Conservation (phyloP, 2,329 filamentous ascomycete genomes). For the Talaromyces sp. region DNA sequence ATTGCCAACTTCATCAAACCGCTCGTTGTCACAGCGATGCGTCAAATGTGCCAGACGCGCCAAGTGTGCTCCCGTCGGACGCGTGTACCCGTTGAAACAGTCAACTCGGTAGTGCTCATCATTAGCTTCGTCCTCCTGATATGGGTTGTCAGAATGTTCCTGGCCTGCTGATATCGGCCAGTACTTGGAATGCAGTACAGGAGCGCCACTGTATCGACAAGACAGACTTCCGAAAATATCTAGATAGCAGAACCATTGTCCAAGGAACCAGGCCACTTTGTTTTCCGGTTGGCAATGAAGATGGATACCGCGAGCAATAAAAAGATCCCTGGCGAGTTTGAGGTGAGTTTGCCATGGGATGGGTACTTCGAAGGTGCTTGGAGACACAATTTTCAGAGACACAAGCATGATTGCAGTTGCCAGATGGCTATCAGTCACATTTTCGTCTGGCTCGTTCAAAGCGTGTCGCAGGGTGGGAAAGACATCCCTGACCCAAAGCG, state of each 20-base stretch:
- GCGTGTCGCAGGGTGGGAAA: slow-evolving; percentile 65
- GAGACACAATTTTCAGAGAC: slow-evolving; percentile 78
- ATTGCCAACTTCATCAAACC: slow-evolving; percentile 55
- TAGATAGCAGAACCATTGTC: slow-evolving; percentile 79
- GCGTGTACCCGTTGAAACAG: slow-evolving; percentile 77
- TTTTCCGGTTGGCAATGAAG: slow-evolving; percentile 52
- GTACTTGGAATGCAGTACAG: slow-evolving; percentile 51
- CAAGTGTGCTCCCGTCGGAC: slow-evolving; percentile 66
- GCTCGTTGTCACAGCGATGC: slow-evolving; percentile 63
- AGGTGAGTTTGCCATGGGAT: slow-evolving; percentile 80
- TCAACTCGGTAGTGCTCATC: slow-evolving; percentile 67
- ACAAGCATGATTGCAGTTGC: slow-evolving; percentile 82
- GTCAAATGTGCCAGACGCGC: slow-evolving; percentile 70
- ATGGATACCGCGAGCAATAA: slow-evolving; percentile 62
- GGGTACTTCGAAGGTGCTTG: slow-evolving; percentile 73
- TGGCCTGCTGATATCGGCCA: slow-evolving; percentile 31
- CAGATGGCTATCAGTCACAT: slow-evolving; percentile 69
- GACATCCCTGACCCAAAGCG: slow-evolving; percentile 71
- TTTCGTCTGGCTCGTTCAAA: slow-evolving; percentile 58
- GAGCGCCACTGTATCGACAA: slow-evolving; percentile 55
- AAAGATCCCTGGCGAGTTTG: slow-evolving; percentile 70
- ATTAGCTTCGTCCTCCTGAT: slow-evolving; percentile 50
- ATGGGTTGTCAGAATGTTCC: slow-evolving; percentile 19
- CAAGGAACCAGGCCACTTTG: slow-evolving; percentile 69
- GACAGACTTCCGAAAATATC: slow-evolving; percentile 72